phyloP scores from a whole-genome alignment of 495 filamentous ascomycete genomes.

The Sordaria brevicollis region DNA sequence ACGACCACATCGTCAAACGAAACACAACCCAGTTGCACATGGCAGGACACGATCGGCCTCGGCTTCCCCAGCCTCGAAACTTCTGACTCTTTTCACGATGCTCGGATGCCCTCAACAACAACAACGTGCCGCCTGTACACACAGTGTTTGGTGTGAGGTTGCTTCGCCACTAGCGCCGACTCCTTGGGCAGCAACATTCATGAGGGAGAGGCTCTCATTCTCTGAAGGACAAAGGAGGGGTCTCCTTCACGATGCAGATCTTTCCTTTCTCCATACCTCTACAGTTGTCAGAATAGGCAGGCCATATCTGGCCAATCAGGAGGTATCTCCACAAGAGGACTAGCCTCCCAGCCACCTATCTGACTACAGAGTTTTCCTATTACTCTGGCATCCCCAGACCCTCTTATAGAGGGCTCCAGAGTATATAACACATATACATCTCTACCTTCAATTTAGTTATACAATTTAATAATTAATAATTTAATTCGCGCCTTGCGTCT shows the following conservation, averaged over 20 bases:
- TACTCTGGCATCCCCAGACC: too few relatives aligned
- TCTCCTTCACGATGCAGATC: neutral
- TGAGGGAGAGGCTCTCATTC: neutral
- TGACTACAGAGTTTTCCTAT: too few relatives aligned
- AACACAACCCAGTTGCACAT: neutral
- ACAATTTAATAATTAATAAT: too few relatives aligned
- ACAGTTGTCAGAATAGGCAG: too few relatives aligned
- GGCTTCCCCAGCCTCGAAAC: neutral
- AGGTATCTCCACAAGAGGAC: too few relatives aligned
- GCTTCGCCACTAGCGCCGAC: neutral
- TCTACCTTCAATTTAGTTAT: too few relatives aligned
- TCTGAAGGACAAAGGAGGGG: neutral
- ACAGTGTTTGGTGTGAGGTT: neutral
- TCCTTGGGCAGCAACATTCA: neutral
- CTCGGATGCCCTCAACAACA: neutral
- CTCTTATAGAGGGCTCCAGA: too few relatives aligned
- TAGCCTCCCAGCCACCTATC: too few relatives aligned
- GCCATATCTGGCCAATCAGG: too few relatives aligned
- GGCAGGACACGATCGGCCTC: neutral
- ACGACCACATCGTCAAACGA: neutral
- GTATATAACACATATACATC: too few relatives aligned
- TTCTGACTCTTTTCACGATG: neutral
- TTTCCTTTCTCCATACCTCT: neutral
- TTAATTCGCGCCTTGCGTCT: too few relatives aligned
- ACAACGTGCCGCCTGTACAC: neutral